Base-by-base conservation (phyloP, 2,329 filamentous ascomycete genomes). In the Phialophora expanda region DNA sequence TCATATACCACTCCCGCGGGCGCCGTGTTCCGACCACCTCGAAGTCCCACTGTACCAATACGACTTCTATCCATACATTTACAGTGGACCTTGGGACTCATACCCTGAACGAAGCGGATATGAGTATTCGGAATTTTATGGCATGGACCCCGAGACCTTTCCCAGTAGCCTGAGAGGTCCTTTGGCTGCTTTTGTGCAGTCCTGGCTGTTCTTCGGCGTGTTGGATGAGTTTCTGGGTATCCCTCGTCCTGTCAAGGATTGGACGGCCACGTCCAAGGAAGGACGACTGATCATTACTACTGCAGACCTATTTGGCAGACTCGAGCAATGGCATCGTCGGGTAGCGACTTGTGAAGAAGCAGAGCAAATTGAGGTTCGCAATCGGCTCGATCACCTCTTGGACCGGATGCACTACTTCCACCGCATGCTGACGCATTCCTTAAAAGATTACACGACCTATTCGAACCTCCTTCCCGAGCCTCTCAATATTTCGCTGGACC, bases 161-260 rank as follows among this genome's bases (percentile, higher is more conserved):
- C 38, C 38, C 7, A 44, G 17, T 7, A 44, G 38, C 38, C 7
- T 44, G 17, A 44, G 17, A 44, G 38, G 38, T 44, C 38, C 17
- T 44, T n/a, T 44, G 5, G 53, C 53, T 17, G 53, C 53, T n/a
- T 56, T 56, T 12, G 53, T 56, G 9, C 53, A 56, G n/a, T 56
- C 53, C 9, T 56, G 53, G 53, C 53, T 56, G n/a, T 56, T 26
- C 24, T 56, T 56, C 53, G 53, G 53, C 11, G 11, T 56, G 14
- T 38, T 56, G 53, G 12, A 22, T 9, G 53, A 56, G 53, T 38
- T 56, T 20, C 30, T 56, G 14, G 9, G 30, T 22, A 28, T n/a
- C 5, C 5, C 24, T 30, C 11, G 12, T 20, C 53, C 11, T 38
- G 26, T 38, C 30, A 17, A 34, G 53, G 53, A 56, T 22, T 56